These are phyloP conservation scores for Chrysoporthe austroafricana DNA, from an alignment of 2,329 filamentous ascomycete genomes.

Conservation along the genomic window DNA sequence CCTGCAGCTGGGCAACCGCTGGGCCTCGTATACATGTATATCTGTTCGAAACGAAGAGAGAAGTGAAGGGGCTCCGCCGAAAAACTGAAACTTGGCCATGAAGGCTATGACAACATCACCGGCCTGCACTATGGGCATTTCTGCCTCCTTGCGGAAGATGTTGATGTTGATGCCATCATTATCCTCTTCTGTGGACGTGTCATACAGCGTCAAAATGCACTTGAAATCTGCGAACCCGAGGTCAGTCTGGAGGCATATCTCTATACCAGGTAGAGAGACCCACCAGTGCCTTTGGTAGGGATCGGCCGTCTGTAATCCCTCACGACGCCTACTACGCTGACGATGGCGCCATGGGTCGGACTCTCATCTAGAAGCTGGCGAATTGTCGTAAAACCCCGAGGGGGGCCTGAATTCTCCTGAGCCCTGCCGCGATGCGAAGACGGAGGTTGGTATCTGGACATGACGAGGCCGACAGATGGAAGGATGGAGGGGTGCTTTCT, in stretches of 20 bases:
- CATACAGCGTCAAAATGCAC: conserved; percentile 63
- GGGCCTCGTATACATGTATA: conserved; percentile 48
- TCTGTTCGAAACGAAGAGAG: conserved; percentile 47
- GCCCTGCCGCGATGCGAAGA: conserved; percentile 8
- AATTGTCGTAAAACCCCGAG: conserved; percentile 46
- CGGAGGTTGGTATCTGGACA: conserved; percentile 16
- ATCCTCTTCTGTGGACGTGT: conserved; percentile 56
- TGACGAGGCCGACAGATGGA: neutral
- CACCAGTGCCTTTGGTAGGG: conserved; percentile 56
- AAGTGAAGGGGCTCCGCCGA: conserved; percentile 43
- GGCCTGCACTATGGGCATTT: conserved; percentile 52
- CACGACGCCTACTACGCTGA: conserved; percentile 72
- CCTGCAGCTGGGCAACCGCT: neutral
- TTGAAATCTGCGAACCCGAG: conserved; percentile 55
- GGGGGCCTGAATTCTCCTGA: conserved; percentile 34
- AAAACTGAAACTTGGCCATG: conserved; percentile 55
- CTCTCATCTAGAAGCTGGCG: conserved; percentile 49
- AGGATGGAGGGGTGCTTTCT: no score
- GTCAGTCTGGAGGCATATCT: neutral
- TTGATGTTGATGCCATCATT: conserved; percentile 51
- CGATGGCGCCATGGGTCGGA: conserved; percentile 35
- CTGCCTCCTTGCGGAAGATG: conserved; percentile 60
- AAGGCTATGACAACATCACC: conserved; percentile 70
- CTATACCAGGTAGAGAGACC: conserved; percentile 22
- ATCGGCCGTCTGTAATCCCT: conserved; percentile 64